Evolutionary conservation across 108 stramenopile species (phyloP), one percentile per base, ranked within the genome.

Genomic region (Cyclotella kingstonii): DNA sequence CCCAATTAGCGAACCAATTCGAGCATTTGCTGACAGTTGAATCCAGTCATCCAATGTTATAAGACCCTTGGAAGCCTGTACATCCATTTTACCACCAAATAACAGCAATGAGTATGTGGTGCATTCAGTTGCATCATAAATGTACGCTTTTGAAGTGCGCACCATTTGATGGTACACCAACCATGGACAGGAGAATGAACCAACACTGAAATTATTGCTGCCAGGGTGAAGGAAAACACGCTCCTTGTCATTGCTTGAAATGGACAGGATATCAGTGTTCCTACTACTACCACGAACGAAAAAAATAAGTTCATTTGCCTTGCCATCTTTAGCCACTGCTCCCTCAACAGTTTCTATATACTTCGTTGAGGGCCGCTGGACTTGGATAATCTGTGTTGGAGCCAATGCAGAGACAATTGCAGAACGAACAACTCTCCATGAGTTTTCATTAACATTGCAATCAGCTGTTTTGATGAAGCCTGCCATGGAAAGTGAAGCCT

Each of bases 171-270:
- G 73, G 61, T 85, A 95, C 8, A 95, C 96, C 18, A 97, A 77
- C 94, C 94, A 97, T 14, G 94, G 96, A 64, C 94, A 97, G 54
- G 82, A 84, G 56, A 77, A 97, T 18, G 74, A 65, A 15, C 91
- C 89, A 15, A 84, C 67, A n/a, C 67, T 56, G 60, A 93, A 95
- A 55, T 85, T 89, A 36, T 70, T 76, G 17, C 92, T 95, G 12
- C 79, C 77, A 8, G 96, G 96, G 70, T 97, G 96, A 6, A 97
- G 76, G 60, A 94, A 97, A 2, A 95, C 93, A 25, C 89, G 72
- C 52, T 94, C 93, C 62, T 95, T 93, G 31, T 66, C 66, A 1
- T 28, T 51, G 14, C 67, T 65, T 8, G 15, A 21, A 18, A 39
- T 33, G 22, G 21, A 27, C 11, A 22, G 44, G 29, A 35, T 33